Base-by-base conservation (phyloP, 257 asterid species). In the Cordia subcordata region DNA sequence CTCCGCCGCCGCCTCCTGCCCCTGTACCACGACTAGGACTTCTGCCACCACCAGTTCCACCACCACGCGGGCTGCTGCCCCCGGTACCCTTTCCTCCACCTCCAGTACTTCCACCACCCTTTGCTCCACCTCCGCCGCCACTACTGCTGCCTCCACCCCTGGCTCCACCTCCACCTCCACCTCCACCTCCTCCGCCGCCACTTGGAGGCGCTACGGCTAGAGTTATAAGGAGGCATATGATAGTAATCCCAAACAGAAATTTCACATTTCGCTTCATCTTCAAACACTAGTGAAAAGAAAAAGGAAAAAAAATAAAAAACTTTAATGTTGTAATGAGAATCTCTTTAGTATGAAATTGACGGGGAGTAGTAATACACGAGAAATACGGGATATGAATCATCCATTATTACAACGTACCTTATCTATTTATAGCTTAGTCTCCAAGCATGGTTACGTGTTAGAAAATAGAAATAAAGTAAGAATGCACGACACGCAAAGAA, bases 171-270 rank as follows among this genome's bases (percentile, higher is more conserved):
- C 49, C 62, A 3, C 62, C 51, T 5, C 62, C 58, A 0, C 49
- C 62, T 0, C 63, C 50, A 10, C 38, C 20, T 42, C 33, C 13
- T 12, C 60, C 47, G 0, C 61, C 61, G 10, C 22, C 45, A 1
- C 15, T n/a, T 11, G 32, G 14, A 42, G 58, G 65, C 3, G 21
- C 61, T 0, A 53, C 74, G 18, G 79, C 66, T 35, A n/a, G n/a
- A n/a, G 79, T 62, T 66, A 81, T 64, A 57, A 79, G 68, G 65
- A 81, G 72, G 62, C 78, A 75, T 13, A 75, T 54, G 33, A 75
- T 40, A 47, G 80, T 13, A n/a, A 73, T 62, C 62, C 73, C 59
- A 11, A 73, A 8, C 4, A 66, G 37, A 6, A 62, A 42, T 61
- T 80, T 78, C 50, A 57, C 19, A 0, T 35, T 40, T 1, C 11